These are phyloP conservation scores for Globisporangium barbulae DNA, from an alignment of 352 stramenopile genomes.

Conservation along the genomic window DNA sequence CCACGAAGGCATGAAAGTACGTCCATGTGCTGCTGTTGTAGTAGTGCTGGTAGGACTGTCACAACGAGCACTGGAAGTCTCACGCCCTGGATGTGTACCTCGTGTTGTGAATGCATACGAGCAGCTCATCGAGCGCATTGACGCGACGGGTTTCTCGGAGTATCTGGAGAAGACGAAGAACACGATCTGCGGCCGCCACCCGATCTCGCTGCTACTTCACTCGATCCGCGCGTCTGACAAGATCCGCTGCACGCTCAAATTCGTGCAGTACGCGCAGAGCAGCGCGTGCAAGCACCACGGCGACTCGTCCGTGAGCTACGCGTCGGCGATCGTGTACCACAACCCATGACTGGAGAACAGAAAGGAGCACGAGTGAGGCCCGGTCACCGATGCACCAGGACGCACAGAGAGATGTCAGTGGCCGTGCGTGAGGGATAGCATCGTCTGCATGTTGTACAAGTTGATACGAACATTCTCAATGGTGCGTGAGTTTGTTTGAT, in stretches of 20 bases:
- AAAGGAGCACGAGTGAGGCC: neutral
- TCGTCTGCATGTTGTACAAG: neutral
- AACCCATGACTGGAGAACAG: constrained; percentile 24
- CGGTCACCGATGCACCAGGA: neutral
- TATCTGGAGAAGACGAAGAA: constrained; percentile 95
- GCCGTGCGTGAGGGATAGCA: neutral
- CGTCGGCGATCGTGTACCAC: constrained; percentile 87
- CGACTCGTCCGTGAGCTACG: constrained; percentile 95
- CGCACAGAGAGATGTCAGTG: neutral
- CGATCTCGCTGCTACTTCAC: constrained; percentile 86
- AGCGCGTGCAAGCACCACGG: constrained; percentile 76
- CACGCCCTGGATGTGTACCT: neutral
- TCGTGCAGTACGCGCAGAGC: constrained; percentile 94
- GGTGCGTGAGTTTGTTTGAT: neutral
- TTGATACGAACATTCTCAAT: neutral
- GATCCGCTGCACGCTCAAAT: constrained; percentile 81
- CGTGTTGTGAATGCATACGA: neutral
- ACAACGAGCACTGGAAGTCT: neutral
- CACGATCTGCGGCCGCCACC: constrained; percentile 97
- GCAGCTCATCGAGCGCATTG: constrained; percentile 89
- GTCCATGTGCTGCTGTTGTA: neutral
- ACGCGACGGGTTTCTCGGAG: constrained; percentile 89
- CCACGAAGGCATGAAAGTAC: constrained; percentile 78
- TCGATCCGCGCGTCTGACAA: constrained; percentile 45
- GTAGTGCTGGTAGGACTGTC: neutral